Conservation (phyloP, 805 yeast genomes). For the Groenewaldozyma salmanticensis region DNA sequence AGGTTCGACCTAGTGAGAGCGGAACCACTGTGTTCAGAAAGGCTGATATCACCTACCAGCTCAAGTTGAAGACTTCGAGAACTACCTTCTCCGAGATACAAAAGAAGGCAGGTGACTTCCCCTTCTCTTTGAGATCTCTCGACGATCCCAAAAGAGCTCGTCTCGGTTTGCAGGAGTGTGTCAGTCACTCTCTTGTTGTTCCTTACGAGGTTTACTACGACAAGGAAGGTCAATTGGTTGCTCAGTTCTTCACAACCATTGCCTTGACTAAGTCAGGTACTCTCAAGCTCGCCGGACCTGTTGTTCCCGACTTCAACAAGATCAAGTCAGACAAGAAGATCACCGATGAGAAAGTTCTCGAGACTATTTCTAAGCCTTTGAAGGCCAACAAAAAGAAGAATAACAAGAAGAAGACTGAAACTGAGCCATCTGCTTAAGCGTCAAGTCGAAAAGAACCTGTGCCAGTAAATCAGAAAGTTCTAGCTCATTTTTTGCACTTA, state of each 20-base stretch:
- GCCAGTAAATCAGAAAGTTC: background rate
- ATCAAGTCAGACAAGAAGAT: slow-evolving; percentile 50
- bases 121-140: slow-evolving; percentile 55
- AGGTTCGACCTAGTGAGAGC: slow-evolving; percentile 48
- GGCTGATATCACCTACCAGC: slow-evolving; percentile 56
- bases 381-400: slow-evolving; percentile 41
- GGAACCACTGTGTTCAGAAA: slow-evolving; percentile 64
- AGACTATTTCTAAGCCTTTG: slow-evolving; percentile 42
- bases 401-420: slow-evolving; percentile 31
- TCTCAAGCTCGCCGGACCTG: slow-evolving; percentile 51
- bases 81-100: slow-evolving; percentile 57
- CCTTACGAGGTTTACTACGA: slow-evolving; percentile 63
- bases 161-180: slow-evolving; percentile 65
- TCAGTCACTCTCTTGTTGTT: slow-evolving; percentile 53
- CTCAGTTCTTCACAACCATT: slow-evolving; percentile 66
- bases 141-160: slow-evolving; percentile 63
- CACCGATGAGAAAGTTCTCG: slow-evolving; percentile 24
- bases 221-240: slow-evolving; percentile 55
- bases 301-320: slow-evolving; percentile 37
- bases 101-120: slow-evolving; percentile 56
- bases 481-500: background rate
- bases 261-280: slow-evolving; percentile 67
- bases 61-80: slow-evolving; percentile 65
- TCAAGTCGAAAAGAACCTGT: background rate
- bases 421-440: slow-evolving; percentile 17